Conservation (phyloP, 768 basidiomycete species). For the Pleurotus tuber-regium region DNA sequence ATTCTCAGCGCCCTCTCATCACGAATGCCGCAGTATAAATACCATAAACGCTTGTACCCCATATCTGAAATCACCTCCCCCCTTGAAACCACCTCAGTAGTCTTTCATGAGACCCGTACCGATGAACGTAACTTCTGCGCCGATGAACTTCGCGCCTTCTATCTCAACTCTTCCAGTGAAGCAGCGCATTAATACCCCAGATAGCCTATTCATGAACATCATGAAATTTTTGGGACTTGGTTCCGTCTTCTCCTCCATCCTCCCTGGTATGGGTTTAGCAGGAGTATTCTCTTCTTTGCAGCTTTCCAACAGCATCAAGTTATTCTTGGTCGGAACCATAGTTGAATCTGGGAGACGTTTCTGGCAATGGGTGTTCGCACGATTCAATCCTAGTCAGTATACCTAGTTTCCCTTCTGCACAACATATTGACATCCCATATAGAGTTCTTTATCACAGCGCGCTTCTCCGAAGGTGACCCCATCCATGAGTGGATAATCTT, state of each 20-base stretch:
- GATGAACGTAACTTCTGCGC: too few species aligned
- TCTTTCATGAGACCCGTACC: too few species aligned
- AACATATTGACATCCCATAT: background rate
- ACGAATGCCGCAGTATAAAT: too few species aligned
- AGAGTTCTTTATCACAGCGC: constrained; percentile 44
- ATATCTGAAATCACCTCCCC: too few species aligned
- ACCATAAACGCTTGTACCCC: too few species aligned
- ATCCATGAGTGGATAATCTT: constrained; percentile 47
- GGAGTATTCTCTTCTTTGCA: background rate
- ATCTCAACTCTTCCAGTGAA: too few species aligned
- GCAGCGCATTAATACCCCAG: too few species aligned
- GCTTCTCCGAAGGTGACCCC: constrained; percentile 43
- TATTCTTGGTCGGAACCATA: constrained; percentile 8
- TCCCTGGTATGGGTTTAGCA: constrained; percentile 2
- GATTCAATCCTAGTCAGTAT: constrained; percentile 37
- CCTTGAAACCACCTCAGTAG: too few species aligned
- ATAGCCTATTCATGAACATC: background rate
- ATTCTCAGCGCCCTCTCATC: too few species aligned
- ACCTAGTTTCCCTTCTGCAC: background rate
- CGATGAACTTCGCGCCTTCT: too few species aligned
- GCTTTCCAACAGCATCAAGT: constrained; percentile 9
- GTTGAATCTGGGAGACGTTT: constrained; percentile 14
- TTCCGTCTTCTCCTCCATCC: background rate
- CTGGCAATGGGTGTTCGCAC: constrained; percentile 26
- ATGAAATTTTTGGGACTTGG: constrained; percentile 1